phyloP scores from a whole-genome alignment of 2,329 filamentous ascomycete species.

The Scopulariopsis brevicaulis region DNA sequence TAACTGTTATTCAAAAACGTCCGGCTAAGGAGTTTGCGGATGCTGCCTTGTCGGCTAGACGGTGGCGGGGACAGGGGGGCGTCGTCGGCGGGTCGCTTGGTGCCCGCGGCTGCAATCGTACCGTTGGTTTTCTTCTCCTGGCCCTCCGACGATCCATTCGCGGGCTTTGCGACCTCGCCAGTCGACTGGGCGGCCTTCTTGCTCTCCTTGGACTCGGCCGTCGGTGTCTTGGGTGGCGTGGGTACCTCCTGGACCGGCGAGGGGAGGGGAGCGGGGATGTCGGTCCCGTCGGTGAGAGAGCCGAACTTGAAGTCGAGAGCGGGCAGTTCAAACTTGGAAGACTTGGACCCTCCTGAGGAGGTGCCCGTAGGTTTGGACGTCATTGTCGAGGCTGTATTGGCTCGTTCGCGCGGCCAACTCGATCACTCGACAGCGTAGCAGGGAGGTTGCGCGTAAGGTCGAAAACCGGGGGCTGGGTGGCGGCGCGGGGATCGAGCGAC shows the following conservation, averaged over 20 bases:
- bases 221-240: slow-evolving; percentile 26
- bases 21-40: slow-evolving; percentile 46
- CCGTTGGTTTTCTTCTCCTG: slow-evolving; percentile 22
- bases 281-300: slow-evolving; percentile 47
- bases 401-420: neutral
- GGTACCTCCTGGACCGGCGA: slow-evolving; percentile 39
- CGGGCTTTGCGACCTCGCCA: slow-evolving; percentile 11
- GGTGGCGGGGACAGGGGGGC: slow-evolving; percentile 38
- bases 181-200: slow-evolving; percentile 7
- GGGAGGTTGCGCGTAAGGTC: neutral
- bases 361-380: neutral
- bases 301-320: slow-evolving; percentile 46
- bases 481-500: neutral
- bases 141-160: slow-evolving; percentile 10
- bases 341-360: neutral
- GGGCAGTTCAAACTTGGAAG: slow-evolving; percentile 39
- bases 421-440: neutral
- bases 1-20: slow-evolving; percentile 41
- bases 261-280: slow-evolving; percentile 46
- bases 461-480: neutral
- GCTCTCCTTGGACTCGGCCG: slow-evolving; percentile 12
- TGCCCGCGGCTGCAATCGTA: slow-evolving; percentile 22
- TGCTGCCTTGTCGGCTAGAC: slow-evolving; percentile 41
- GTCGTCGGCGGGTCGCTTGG: slow-evolving; percentile 39
- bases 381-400: neutral